A percentile compares a stretch with the other conserved stretches of the same genome.
Conservation (phyloP, 768 basidiomycete genomes). For the Myochromella boudieri region DNA sequence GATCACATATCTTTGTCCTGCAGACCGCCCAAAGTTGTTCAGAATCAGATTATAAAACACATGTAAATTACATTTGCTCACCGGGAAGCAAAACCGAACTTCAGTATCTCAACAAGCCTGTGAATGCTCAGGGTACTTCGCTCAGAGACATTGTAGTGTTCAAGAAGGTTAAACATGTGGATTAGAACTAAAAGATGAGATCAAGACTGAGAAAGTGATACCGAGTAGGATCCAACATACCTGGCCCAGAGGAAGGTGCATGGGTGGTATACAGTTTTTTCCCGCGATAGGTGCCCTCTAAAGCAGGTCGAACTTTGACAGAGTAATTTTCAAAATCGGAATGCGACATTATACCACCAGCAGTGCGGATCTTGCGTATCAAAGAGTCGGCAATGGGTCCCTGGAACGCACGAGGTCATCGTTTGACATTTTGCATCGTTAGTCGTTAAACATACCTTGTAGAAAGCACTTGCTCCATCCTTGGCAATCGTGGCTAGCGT, state of each 20-base stretch:
- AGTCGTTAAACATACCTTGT: slow-evolving; percentile 48
- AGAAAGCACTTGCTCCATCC: slow-evolving; percentile 81
- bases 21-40: neutral
- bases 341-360: slow-evolving; percentile 80
- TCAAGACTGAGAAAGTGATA: neutral
- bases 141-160: slow-evolving; percentile 61
- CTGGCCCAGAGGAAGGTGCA: slow-evolving; percentile 84
- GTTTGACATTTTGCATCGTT: slow-evolving; percentile 12
- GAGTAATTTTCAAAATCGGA: slow-evolving; percentile 73
- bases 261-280: slow-evolving; percentile 82
- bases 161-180: slow-evolving; percentile 89
- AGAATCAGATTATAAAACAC: neutral
- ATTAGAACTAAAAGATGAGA: slow-evolving; percentile 54
- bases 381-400: slow-evolving; percentile 83
- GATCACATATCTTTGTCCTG: slow-evolving; percentile 85
- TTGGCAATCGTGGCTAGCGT: slow-evolving; percentile 75
- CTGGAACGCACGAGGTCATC: slow-evolving; percentile 29
- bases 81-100: slow-evolving; percentile 64
- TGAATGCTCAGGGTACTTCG: slow-evolving; percentile 70
- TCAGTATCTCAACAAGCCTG: slow-evolving; percentile 80
- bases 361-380: slow-evolving; percentile 62
- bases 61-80: slow-evolving; percentile 16
- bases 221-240: slow-evolving; percentile 24
- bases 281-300: slow-evolving; percentile 75
- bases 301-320: slow-evolving; percentile 67